Base-by-base conservation (phyloP, 2,329 filamentous ascomycete species). In the Nigrospora osmanthi region DNA sequence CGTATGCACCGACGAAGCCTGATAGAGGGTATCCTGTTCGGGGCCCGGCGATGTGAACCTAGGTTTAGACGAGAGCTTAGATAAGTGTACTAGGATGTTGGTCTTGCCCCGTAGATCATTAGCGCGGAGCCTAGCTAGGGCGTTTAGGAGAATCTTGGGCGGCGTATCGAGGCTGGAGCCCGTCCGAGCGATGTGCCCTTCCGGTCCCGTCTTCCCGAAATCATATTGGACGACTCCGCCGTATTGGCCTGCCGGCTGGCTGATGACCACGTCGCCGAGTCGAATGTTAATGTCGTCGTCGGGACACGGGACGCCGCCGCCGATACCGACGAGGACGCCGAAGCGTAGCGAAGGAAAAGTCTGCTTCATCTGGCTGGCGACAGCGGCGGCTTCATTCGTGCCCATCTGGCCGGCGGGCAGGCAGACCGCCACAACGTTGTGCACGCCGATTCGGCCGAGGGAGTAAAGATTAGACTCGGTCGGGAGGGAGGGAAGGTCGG, bases 21-120 rank as follows among this genome's bases (percentile, higher is more conserved):
- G 23, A 48, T 61, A 66, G 6, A 66, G 47, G 36, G 35, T 52
- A 40, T 66, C 61, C 31, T 43, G 57, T 12, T 34, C 48, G 31
- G 37, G 30, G 15, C 49, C 48, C 35, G 57, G 61, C 15, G 4
- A 23, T 23, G 19, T 23, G 19, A 23, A 23, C 19, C 19, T 23
- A 7, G 19, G 19, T 23, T 23, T 4, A 7, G 19, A 23, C 19
- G 19, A 23, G 7, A 23, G 19, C 19, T 23, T 23, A 7, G 19
- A 23, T 4, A 23, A 7, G 19, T 23, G 19, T 7, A 7, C 7
- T 7, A 23, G 19, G 7, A 23, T 23, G 19, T 23, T 23, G 4
- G 19, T 23, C 19, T 23, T 23, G 19, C 19, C 19, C 19, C 52
- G 49, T 17, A 45, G 11, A 45, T 59, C 62, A 16, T 57, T 56